Percentiles rank a stretch among this genome's conserved stretches.
These are phyloP conservation scores for Claviceps paspali DNA, from an alignment of 2,329 filamentous ascomycete species.

Conservation along the genomic window DNA sequence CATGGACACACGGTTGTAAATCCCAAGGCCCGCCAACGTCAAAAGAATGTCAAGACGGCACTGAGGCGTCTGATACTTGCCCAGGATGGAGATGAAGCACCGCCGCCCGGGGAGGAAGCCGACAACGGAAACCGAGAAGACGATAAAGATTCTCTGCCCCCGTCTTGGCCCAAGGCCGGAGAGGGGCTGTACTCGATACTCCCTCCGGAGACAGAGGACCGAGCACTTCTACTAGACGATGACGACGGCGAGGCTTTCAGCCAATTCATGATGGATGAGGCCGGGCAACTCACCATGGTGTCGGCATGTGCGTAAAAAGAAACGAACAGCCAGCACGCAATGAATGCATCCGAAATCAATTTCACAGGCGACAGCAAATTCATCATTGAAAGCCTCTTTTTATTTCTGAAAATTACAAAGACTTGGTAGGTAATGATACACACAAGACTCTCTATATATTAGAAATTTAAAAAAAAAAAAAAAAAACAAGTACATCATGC, in stretches of 20 bases:
- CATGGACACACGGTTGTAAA: slow-evolving; percentile 16
- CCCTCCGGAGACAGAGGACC: slow-evolving; percentile 22
- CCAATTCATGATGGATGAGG: slow-evolving; percentile 24
- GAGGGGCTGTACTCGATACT: slow-evolving; percentile 25
- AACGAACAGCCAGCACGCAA: no score
- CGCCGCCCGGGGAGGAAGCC: slow-evolving; percentile 5
- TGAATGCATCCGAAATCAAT: no score
- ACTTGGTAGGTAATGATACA: slow-evolving; percentile 1
- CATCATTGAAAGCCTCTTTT: neutral
- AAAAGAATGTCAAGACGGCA: slow-evolving; percentile 19
- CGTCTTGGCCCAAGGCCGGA: slow-evolving; percentile 25
- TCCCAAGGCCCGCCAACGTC: slow-evolving; percentile 15
- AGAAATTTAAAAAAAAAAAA: slow-evolving; percentile 1
- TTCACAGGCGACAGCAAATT: no score
- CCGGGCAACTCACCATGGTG: slow-evolving; percentile 21
- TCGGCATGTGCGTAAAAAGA: slow-evolving; percentile 12
- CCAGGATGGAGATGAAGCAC: slow-evolving; percentile 13
- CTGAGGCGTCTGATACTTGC: slow-evolving; percentile 15
- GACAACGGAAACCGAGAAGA: neutral
- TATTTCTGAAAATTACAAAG: no score
- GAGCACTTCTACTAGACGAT: slow-evolving; percentile 20
- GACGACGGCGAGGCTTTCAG: slow-evolving; percentile 29
- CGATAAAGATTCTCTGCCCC: slow-evolving; percentile 18
- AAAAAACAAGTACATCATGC: slow-evolving; percentile 5
- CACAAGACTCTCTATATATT: neutral